These are phyloP conservation scores for Gyromitra esculenta DNA, from an alignment of 2,329 filamentous ascomycete species.

Conservation along the genomic window DNA sequence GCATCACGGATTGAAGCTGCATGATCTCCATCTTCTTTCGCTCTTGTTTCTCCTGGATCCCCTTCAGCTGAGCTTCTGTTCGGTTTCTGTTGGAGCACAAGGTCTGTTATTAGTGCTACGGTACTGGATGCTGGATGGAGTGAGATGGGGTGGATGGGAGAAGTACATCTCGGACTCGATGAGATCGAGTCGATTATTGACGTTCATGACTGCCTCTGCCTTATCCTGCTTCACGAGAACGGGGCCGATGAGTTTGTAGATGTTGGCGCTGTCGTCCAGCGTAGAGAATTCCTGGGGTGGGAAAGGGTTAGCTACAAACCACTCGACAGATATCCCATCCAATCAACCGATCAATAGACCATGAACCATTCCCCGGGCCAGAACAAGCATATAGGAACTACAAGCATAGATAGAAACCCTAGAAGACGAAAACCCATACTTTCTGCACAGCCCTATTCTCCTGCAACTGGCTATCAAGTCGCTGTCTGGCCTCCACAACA, in stretches of 20 bases:
- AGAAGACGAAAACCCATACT: slow-evolving; percentile 63
- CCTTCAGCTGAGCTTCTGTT: slow-evolving; percentile 73
- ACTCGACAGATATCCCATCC: background rate
- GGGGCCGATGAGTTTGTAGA: slow-evolving; percentile 95
- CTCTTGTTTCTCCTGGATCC: slow-evolving; percentile 72
- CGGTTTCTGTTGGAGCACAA: slow-evolving; percentile 66
- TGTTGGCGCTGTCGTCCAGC: slow-evolving; percentile 81
- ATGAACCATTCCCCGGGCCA: background rate
- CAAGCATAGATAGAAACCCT: background rate
- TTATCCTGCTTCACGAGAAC: slow-evolving; percentile 95
- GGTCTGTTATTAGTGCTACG: background rate
- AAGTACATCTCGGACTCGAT: slow-evolving; percentile 90
- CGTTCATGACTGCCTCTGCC: slow-evolving; percentile 85
- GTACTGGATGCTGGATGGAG: too few relatives aligned
- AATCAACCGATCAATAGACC: background rate
- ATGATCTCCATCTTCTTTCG: slow-evolving; percentile 70
- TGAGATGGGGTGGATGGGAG: slow-evolving; percentile 22
- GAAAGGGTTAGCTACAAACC: slow-evolving; percentile 29
- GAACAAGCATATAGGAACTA: background rate
- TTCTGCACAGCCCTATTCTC: slow-evolving; percentile 90
- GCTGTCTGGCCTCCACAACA: slow-evolving; percentile 81
- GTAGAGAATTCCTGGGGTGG: slow-evolving; percentile 77
- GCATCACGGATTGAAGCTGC: slow-evolving; percentile 62
- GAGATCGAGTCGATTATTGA: slow-evolving; percentile 89
- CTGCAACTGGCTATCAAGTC: slow-evolving; percentile 90